phyloP scores from a whole-genome alignment of 441 rosid species.

The Populus tomentosa region DNA sequence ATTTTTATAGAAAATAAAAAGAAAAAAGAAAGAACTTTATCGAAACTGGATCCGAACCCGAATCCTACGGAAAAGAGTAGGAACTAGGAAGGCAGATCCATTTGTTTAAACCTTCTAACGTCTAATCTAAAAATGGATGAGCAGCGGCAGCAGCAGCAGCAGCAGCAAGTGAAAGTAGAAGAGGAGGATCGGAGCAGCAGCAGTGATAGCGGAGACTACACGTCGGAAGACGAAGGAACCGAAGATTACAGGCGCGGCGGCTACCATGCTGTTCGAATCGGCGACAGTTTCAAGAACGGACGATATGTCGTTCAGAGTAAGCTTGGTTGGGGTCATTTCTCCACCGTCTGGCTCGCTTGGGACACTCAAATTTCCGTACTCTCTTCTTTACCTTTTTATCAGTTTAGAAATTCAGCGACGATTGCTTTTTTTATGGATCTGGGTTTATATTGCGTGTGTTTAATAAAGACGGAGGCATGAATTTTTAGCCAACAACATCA shows the following conservation, averaged over 20 bases:
- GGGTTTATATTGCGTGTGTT: neutral
- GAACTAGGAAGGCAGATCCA: constrained; percentile 4
- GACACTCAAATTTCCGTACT: constrained; percentile 46
- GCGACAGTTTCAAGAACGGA: constrained; percentile 61
- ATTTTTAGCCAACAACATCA: no score
- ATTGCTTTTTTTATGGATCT: neutral
- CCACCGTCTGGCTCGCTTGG: constrained; percentile 82
- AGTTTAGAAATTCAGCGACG: neutral
- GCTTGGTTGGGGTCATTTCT: constrained; percentile 81
- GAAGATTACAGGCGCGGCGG: constrained; percentile 71
- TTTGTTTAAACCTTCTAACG: neutral
- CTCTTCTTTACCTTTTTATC: neutral
- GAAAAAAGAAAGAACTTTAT: no score
- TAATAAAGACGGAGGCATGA: no score
- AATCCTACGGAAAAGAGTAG: neutral
- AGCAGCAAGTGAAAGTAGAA: constrained; percentile 10
- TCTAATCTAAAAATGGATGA: constrained; percentile 27
- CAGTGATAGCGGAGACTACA: constrained; percentile 43
- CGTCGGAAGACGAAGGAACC: constrained; percentile 72
- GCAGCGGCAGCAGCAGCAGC: constrained; percentile 12
- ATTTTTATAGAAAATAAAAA: neutral
- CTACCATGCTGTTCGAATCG: constrained; percentile 60
- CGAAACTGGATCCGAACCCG: neutral
- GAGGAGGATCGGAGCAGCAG: constrained; percentile 40
- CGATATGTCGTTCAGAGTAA: constrained; percentile 59